Percentiles rank a stretch among this genome's conserved stretches.
Evolutionary conservation across 2,329 filamentous ascomycete species (phyloP).

Genomic region (Hymenoscyphus fructigenus): DNA sequence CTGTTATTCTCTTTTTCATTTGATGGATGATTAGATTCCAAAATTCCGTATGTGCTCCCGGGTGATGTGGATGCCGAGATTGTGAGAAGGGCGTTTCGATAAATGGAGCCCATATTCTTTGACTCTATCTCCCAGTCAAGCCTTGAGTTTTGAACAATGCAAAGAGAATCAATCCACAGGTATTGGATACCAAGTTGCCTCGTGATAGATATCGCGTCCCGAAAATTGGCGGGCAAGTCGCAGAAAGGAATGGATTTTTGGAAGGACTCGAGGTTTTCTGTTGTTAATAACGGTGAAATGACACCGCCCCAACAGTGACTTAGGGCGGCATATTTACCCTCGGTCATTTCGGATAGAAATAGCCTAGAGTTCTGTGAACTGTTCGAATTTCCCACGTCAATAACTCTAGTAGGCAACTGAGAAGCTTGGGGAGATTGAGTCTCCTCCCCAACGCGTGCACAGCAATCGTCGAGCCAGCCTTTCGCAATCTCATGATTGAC

Average conservation of each 20-base stretch:
- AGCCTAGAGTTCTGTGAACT: neutral
- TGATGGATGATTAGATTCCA: neutral
- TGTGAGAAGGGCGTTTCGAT: neutral
- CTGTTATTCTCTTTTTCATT: neutral
- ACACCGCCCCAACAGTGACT: constrained; percentile 7
- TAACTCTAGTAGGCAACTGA: neutral
- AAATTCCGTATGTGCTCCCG: constrained; percentile 13
- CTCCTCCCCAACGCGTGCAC: neutral
- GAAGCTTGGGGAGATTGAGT: neutral
- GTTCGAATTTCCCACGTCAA: neutral
- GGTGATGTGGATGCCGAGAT: constrained; percentile 14
- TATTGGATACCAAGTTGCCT: constrained; percentile 2
- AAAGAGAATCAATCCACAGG: constrained; percentile 10
- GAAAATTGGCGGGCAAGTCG: neutral
- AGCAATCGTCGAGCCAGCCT: neutral
- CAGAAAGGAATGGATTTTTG: neutral
- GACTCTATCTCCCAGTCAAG: constrained; percentile 2
- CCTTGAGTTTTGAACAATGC: too few species aligned
- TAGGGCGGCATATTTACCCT: constrained; percentile 1
- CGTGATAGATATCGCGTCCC: constrained; percentile 4
- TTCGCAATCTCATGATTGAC: neutral
- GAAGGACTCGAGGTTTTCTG: neutral
- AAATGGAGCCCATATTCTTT: neutral
- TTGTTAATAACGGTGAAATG: neutral
- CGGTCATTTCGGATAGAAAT: neutral